Conservation (phyloP, 139 green algal species). For the Diplosphaera chodatii region DNA sequence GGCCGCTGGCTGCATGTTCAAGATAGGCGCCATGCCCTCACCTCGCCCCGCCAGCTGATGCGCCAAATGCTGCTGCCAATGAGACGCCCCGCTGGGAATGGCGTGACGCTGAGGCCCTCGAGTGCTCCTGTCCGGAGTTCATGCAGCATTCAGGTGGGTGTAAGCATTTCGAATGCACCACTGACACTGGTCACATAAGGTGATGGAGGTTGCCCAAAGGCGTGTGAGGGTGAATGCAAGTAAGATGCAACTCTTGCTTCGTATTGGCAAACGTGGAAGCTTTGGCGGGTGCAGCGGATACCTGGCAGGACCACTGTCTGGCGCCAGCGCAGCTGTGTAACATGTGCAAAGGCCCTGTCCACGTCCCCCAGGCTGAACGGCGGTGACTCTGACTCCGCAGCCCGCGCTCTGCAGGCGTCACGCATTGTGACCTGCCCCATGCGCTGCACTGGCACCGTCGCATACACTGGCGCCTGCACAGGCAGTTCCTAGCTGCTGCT, state of each 20-base stretch:
- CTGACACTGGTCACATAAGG: no score
- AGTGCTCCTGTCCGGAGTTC: constrained; percentile 47
- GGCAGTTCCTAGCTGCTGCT: no score
- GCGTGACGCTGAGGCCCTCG: constrained; percentile 60
- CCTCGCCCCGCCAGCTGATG: constrained; percentile 52
- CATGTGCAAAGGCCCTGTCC: constrained; percentile 64
- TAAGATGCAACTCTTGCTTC: no score
- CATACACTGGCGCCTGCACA: constrained; percentile 66
- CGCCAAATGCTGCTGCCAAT: constrained; percentile 85
- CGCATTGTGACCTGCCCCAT: constrained; percentile 88
- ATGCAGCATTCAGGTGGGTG: no score
- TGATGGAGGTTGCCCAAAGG: no score
- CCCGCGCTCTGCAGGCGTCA: constrained; percentile 51
- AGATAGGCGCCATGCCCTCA: no score
- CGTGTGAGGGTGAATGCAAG: no score
- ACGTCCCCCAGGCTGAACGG: constrained; percentile 73
- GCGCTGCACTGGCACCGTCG: constrained; percentile 66
- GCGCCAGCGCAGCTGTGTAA: constrained; percentile 53
- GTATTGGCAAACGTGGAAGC: no score
- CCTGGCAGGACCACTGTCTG: constrained; percentile 50
- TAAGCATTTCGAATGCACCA: no score
- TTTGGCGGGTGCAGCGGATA: no score
- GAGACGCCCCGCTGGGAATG: constrained; percentile 71
- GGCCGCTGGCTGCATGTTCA: no score
- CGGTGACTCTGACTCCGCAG: constrained; percentile 43